A percentile compares a stretch with the other conserved stretches of the same genome.
Conservation (phyloP, 192 early-diverging fungal genomes). For the Backusella liffmaniae region DNA sequence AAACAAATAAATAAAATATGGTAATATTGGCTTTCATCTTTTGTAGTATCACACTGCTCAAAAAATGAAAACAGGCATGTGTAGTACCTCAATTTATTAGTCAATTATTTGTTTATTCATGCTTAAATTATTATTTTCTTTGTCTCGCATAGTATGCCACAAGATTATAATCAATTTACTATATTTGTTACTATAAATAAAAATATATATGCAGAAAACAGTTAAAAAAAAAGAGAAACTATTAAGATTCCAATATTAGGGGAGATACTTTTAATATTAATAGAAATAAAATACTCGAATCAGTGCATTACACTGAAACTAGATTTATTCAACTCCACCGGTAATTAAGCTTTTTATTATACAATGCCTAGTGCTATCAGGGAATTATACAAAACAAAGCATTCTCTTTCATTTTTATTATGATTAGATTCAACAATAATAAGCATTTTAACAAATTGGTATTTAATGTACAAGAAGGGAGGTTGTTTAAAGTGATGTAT, state of each 20-base stretch:
- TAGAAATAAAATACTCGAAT: neutral
- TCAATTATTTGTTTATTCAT: neutral
- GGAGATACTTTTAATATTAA: neutral
- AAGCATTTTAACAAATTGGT: neutral
- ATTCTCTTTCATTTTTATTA: neutral
- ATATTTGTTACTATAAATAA: neutral
- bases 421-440: neutral
- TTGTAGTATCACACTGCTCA: neutral
- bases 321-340: too few species aligned
- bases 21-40: neutral
- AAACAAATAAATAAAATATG: neutral
- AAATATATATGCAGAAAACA: neutral
- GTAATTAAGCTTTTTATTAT: too few species aligned
- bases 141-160: neutral
- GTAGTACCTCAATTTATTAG: neutral
- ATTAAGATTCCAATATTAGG: neutral
- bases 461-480: neutral
- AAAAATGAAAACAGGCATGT: neutral
- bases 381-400: neutral
- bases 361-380: neutral
- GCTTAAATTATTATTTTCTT: neutral
- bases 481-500: neutral
- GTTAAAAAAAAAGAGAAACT: too few species aligned
- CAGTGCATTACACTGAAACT: neutral
- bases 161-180: neutral